Evolutionary conservation across 2,329 filamentous ascomycete species (phyloP).

Genomic region (Alternaria triticimaculans): DNA sequence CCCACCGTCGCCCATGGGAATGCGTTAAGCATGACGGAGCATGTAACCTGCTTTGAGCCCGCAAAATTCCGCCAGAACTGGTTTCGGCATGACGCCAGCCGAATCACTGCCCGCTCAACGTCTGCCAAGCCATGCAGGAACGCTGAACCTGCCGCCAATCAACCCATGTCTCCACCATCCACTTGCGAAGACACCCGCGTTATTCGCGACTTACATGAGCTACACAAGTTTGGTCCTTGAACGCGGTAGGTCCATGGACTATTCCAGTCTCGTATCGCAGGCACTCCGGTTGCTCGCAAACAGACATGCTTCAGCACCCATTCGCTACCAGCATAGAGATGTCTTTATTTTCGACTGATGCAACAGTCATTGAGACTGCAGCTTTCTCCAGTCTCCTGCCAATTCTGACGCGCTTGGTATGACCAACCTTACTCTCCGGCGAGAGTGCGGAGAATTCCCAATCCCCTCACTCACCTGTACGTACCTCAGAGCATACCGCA

Average conservation of each 20-base stretch:
- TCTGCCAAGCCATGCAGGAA: conserved; percentile 34
- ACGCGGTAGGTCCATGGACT: not conserved
- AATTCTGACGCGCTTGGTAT: not conserved
- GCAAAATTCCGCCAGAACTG: conserved; percentile 23
- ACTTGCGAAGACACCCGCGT: not conserved
- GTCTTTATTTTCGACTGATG: not conserved
- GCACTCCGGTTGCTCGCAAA: not conserved
- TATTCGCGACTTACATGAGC: not conserved
- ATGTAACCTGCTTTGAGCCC: conserved; percentile 14
- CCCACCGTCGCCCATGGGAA: conserved; percentile 30
- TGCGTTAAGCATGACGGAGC: conserved; percentile 39
- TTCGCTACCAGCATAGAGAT: not conserved
- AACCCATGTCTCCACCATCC: not conserved
- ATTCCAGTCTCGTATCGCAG: not conserved
- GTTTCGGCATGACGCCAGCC: conserved; percentile 26
- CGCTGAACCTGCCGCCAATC: conserved; percentile 1
- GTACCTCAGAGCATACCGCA: not conserved
- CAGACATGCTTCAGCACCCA: not conserved
- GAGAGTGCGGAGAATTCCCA: not conserved
- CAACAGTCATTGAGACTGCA: not conserved
- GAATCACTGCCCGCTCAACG: conserved; percentile 17
- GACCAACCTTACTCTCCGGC: not conserved
- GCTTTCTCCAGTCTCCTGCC: not conserved
- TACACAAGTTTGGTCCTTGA: not conserved
- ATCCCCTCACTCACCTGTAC: not conserved